Evolutionary conservation across 768 basidiomycete species (phyloP).

Genomic region (Holtermanniella nyarrowii): DNA sequence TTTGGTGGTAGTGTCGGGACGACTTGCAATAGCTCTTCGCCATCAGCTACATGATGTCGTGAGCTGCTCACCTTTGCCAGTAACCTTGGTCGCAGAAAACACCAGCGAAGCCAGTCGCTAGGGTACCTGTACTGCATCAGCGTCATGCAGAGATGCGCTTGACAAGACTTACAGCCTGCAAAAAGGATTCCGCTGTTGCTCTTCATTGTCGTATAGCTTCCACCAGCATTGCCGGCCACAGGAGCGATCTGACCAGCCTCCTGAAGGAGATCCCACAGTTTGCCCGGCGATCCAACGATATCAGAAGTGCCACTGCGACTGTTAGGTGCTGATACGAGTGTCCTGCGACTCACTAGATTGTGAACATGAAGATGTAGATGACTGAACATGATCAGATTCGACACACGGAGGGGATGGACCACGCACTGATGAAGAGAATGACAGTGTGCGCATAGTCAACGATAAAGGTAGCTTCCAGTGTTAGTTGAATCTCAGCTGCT

Average conservation of each 20-base stretch:
- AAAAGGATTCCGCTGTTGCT: constrained; percentile 43
- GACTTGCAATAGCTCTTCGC: constrained; percentile 38
- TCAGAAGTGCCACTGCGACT: constrained; percentile 36
- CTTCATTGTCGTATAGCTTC: constrained; percentile 53
- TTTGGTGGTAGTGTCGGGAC: constrained; percentile 41
- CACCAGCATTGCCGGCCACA: constrained; percentile 47
- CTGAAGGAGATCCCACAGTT: constrained; percentile 47
- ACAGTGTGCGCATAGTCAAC: constrained; percentile 43
- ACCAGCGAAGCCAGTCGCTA: constrained; percentile 16
- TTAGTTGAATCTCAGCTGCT: background rate
- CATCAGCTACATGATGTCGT: background rate
- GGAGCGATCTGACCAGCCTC: constrained; percentile 46
- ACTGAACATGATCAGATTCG: background rate
- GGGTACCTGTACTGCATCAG: constrained; percentile 1
- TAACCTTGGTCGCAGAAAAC: constrained; percentile 38
- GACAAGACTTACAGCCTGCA: constrained; percentile 28
- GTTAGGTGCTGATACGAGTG: background rate
- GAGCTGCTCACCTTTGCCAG: constrained; percentile 45
- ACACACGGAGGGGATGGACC: background rate
- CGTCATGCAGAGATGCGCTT: background rate
- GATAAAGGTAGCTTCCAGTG: constrained; percentile 40
- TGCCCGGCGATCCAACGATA: constrained; percentile 43
- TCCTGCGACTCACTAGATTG: constrained; percentile 17
- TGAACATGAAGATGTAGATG: constrained; percentile 40
- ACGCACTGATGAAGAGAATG: constrained; percentile 45